phyloP scores from a whole-genome alignment of 1,139 yeast genomes.

The Yamadazyma membranifaciens region DNA sequence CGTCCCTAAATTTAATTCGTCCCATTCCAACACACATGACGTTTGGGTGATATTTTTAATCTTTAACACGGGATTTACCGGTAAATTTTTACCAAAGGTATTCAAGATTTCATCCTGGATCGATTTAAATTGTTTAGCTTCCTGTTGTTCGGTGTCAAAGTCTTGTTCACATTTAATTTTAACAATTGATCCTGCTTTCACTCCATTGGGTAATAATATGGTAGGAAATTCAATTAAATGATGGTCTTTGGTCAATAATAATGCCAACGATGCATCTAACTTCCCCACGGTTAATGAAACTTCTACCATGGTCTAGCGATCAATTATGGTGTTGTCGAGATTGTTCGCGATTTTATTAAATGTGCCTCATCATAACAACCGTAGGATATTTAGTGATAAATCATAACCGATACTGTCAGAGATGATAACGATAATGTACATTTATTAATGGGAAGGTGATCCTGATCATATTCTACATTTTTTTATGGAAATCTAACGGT shows the following conservation, averaged over 20 bases:
- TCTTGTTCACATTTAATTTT: slow-evolving; percentile 84
- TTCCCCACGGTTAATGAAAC: slow-evolving; percentile 95
- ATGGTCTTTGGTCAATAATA: slow-evolving; percentile 86
- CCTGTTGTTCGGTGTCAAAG: slow-evolving; percentile 61
- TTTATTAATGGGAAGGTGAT: too few relatives aligned
- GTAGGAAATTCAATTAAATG: slow-evolving; percentile 97
- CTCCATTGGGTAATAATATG: slow-evolving; percentile 83
- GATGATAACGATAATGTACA: too few relatives aligned
- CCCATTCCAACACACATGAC: slow-evolving; percentile 94
- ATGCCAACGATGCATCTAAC: slow-evolving; percentile 90
- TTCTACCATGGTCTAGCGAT: slow-evolving; percentile 56
- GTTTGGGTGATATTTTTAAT: slow-evolving; percentile 88
- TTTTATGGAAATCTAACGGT: too few relatives aligned
- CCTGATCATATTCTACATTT: too few relatives aligned
- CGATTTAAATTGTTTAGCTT: slow-evolving; percentile 53
- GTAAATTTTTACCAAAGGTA: slow-evolving; percentile 72
- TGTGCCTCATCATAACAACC: neutral
- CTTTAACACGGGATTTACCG: slow-evolving; percentile 68
- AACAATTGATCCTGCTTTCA: slow-evolving; percentile 91
- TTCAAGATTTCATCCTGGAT: slow-evolving; percentile 74
- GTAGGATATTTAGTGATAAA: too few relatives aligned
- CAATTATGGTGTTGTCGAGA: slow-evolving; percentile 1
- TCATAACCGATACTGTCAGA: too few relatives aligned
- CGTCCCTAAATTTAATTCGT: slow-evolving; percentile 77
- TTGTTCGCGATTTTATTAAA: neutral